These are phyloP conservation scores for Candida peoriensis DNA, from an alignment of 805 yeast genomes.

Conservation along the genomic window DNA sequence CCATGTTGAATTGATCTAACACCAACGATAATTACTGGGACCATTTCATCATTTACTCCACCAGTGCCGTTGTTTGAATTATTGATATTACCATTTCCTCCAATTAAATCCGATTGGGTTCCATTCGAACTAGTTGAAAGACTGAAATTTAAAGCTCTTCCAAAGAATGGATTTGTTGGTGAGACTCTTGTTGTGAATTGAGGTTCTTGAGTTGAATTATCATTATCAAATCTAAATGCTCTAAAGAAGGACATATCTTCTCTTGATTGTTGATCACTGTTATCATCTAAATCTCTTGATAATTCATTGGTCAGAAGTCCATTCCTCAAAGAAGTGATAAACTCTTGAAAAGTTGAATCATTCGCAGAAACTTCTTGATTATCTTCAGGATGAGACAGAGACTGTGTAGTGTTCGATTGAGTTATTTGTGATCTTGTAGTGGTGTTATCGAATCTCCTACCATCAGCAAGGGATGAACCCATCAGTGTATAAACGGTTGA, in stretches of 20 bases:
- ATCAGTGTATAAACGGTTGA: slow-evolving; percentile 38
- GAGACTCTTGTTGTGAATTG: neutral
- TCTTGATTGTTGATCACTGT: neutral
- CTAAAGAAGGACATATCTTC: slow-evolving; percentile 32
- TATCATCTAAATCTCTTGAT: slow-evolving; percentile 19
- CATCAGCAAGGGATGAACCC: slow-evolving; percentile 24
- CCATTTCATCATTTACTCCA: slow-evolving; percentile 13
- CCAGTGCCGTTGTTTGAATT: slow-evolving; percentile 1
- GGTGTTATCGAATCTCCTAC: slow-evolving; percentile 27
- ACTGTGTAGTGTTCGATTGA: too few relatives aligned
- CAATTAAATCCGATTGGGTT: too few relatives aligned
- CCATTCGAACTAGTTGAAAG: too few relatives aligned
- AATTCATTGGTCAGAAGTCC: slow-evolving; percentile 37
- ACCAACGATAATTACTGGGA: slow-evolving; percentile 47
- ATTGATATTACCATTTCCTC: neutral
- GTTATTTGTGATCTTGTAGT: slow-evolving; percentile 7
- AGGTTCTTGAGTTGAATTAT: slow-evolving; percentile 1
- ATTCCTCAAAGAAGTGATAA: slow-evolving; percentile 34
- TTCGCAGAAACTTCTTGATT: slow-evolving; percentile 3
- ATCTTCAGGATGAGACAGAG: too few relatives aligned
- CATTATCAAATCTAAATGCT: slow-evolving; percentile 37
- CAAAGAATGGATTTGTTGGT: too few relatives aligned
- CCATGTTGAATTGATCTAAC: slow-evolving; percentile 34
- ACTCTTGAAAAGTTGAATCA: slow-evolving; percentile 40
- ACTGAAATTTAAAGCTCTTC: too few relatives aligned